These are phyloP conservation scores for Tranzscheliella williamsii DNA, from an alignment of 1,284 basidiomycete species.

Conservation along the genomic window DNA sequence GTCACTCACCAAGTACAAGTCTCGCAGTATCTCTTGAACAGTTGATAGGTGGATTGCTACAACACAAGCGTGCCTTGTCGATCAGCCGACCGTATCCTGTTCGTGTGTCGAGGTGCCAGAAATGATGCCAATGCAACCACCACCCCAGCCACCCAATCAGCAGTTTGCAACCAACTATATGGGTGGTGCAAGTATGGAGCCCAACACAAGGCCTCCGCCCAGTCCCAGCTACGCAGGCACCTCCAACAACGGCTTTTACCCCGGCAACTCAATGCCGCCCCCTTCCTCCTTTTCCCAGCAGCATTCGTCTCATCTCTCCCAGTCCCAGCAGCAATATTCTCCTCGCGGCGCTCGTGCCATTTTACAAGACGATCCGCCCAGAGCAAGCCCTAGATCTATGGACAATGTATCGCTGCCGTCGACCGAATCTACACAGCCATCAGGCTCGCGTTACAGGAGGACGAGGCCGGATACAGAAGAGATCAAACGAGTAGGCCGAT, in stretches of 20 bases:
- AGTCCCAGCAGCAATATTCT: background rate
- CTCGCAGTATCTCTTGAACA: too few relatives aligned
- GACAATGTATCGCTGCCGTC: conserved; percentile 22
- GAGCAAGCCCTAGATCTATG: conserved; percentile 8
- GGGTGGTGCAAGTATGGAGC: conserved; percentile 11
- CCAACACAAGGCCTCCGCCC: background rate
- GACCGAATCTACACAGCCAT: conserved; percentile 7
- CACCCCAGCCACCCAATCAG: conserved; percentile 36
- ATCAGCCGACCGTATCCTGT: too few relatives aligned
- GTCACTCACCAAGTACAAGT: too few relatives aligned
- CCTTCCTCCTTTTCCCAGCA: conserved; percentile 2
- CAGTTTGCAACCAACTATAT: conserved; percentile 22
- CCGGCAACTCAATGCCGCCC: conserved; percentile 6
- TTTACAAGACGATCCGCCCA: conserved; percentile 19
- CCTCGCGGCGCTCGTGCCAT: conserved; percentile 13
- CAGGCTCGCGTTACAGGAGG: conserved; percentile 16
- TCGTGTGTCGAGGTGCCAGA: conserved; percentile 1
- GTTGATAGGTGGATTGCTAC: too few relatives aligned
- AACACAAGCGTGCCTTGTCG: too few relatives aligned
- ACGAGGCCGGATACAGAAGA: conserved; percentile 46
- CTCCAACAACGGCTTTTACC: conserved; percentile 19
- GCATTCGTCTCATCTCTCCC: background rate
- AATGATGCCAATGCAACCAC: conserved; percentile 40
- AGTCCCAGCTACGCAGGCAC: conserved; percentile 1
- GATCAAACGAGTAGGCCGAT: conserved; percentile 45